phyloP scores from a whole-genome alignment of 768 basidiomycete species.

The Cystobasidium onofrii region DNA sequence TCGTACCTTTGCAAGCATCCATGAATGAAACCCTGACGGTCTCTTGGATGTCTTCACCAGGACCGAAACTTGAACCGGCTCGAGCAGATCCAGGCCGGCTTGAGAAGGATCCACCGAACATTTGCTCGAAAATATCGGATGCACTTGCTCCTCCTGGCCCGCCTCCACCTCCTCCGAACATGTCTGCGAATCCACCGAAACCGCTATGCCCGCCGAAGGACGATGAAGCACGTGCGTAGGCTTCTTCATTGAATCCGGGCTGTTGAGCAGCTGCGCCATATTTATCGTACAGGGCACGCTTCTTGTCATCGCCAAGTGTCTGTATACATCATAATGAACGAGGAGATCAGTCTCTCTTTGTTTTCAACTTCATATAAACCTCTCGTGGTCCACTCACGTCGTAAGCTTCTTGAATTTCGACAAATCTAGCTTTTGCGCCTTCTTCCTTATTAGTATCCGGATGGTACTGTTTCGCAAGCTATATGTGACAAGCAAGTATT shows the following conservation, averaged over 20 bases:
- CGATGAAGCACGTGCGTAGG: constrained; percentile 54
- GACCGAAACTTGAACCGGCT: constrained; percentile 42
- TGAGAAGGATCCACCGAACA: constrained; percentile 65
- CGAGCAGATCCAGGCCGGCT: constrained; percentile 45
- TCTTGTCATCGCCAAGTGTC: constrained; percentile 90
- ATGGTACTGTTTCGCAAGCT: constrained; percentile 97
- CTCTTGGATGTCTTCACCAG: constrained; percentile 65
- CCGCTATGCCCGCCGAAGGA: constrained; percentile 54
- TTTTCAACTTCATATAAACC: too few species aligned
- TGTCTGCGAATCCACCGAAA: constrained; percentile 65
- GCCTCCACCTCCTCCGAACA: constrained; percentile 44
- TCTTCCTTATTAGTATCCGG: constrained; percentile 95
- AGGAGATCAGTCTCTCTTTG: neutral
- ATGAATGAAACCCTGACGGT: constrained; percentile 70
- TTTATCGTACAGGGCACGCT: constrained; percentile 78
- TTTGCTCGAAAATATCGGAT: constrained; percentile 52
- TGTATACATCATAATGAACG: constrained; percentile 43
- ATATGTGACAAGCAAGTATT: neutral
- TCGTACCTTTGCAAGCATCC: constrained; percentile 87
- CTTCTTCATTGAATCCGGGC: constrained; percentile 85
- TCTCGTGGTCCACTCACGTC: constrained; percentile 80
- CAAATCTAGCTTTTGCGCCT: constrained; percentile 78
- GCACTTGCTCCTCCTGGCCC: constrained; percentile 24
- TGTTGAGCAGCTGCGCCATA: constrained; percentile 89
- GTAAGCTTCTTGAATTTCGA: constrained; percentile 95